These are phyloP conservation scores for Raphidocelis subcapitata DNA, from an alignment of 139 green algal species.

Conservation along the genomic window DNA sequence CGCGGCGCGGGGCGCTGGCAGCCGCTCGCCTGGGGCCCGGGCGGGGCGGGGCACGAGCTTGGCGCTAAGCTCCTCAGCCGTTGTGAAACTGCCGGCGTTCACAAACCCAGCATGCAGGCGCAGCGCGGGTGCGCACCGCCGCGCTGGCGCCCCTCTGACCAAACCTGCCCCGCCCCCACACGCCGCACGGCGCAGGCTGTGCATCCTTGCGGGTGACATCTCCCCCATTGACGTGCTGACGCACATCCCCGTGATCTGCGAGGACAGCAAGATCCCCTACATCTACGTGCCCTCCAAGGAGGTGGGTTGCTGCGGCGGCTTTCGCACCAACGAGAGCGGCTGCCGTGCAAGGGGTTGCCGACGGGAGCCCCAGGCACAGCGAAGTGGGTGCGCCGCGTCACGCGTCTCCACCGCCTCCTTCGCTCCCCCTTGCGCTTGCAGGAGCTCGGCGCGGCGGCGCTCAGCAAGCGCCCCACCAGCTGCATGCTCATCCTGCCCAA, in stretches of 20 bases:
- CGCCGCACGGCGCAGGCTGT: no score
- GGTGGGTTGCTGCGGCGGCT: conserved; percentile 35
- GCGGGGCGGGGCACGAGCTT: no score
- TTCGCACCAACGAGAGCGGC: neutral
- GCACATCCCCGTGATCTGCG: conserved; percentile 95
- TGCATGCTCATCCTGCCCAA: conserved; percentile 96
- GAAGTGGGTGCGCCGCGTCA: no score
- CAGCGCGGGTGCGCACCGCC: no score
- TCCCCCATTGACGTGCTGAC: conserved; percentile 97
- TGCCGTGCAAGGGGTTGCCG: neutral
- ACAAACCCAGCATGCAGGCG: no score
- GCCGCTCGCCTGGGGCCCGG: no score
- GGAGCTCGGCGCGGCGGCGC: conserved; percentile 89
- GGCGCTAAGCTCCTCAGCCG: no score
- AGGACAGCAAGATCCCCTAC: conserved; percentile 94
- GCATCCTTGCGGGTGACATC: conserved; percentile 96
- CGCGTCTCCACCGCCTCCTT: no score
- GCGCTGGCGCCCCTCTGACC: neutral
- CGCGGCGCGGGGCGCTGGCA: no score
- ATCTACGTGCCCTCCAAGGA: conserved; percentile 96
- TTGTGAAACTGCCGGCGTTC: no score
- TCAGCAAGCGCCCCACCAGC: conserved; percentile 96
- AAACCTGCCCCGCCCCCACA: neutral
- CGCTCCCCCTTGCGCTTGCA: conserved; percentile 30
- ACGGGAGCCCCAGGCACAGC: no score